Conservation (phyloP, 169 alveolate genomes). For the Babesia sp. region DNA sequence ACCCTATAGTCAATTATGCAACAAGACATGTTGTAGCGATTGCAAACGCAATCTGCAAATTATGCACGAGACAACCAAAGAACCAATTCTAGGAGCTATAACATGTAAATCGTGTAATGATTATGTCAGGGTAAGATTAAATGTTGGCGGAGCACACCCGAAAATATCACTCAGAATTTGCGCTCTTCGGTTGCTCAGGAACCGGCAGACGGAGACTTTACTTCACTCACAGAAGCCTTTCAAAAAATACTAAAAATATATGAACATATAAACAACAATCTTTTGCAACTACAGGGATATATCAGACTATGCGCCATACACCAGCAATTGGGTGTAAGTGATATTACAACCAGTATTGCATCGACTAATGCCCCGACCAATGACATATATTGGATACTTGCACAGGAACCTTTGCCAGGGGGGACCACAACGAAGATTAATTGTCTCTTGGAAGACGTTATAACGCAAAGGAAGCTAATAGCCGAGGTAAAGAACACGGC, state of each 20-base stretch:
- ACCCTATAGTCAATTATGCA: slow-evolving; percentile 53
- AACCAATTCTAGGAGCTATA: neutral
- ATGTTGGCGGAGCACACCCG: neutral
- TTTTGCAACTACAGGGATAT: slow-evolving; percentile 60
- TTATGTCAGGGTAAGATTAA: slow-evolving; percentile 39
- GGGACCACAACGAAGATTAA: slow-evolving; percentile 39
- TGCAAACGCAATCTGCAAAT: slow-evolving; percentile 30
- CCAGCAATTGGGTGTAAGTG: slow-evolving; percentile 33
- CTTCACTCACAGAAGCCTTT: slow-evolving; percentile 1
- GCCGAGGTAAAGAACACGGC: slow-evolving; percentile 33
- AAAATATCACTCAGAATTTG: neutral
- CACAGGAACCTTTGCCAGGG: slow-evolving; percentile 58
- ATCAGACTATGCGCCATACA: slow-evolving; percentile 44
- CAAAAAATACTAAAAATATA: slow-evolving; percentile 20
- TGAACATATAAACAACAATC: slow-evolving; percentile 11
- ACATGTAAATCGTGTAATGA: slow-evolving; percentile 29
- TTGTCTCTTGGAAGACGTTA: slow-evolving; percentile 11
- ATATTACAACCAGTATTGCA: no score
- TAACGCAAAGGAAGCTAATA: slow-evolving; percentile 39
- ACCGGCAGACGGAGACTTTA: slow-evolving; percentile 1
- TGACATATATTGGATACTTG: no score
- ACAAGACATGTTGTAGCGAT: slow-evolving; percentile 46
- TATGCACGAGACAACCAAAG: neutral
- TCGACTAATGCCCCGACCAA: no score
- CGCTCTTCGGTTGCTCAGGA: neutral